phyloP scores from a whole-genome alignment of 2,329 filamentous ascomycete species.

The Colletotrichum limetticola region DNA sequence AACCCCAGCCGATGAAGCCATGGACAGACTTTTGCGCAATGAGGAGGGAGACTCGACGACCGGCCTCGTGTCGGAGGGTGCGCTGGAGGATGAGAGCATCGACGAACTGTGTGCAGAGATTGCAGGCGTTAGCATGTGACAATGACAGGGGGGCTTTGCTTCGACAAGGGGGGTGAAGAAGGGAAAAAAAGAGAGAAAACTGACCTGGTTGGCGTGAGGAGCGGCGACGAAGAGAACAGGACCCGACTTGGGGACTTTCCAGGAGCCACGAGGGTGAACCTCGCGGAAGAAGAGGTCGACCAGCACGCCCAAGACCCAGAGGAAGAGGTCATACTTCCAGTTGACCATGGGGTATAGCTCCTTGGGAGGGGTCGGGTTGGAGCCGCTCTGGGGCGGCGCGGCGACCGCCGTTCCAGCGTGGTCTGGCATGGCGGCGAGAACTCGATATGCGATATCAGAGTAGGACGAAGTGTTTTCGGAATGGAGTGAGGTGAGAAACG shows the following conservation, averaged over 20 bases:
- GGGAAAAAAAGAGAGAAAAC: constrained; percentile 38
- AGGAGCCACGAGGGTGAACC: constrained; percentile 92
- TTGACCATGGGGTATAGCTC: constrained; percentile 76
- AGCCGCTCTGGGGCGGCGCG: constrained; percentile 40
- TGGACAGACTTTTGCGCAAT: constrained; percentile 97
- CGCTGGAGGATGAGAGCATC: constrained; percentile 95
- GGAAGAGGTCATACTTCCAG: constrained; percentile 81
- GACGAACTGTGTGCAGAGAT: constrained; percentile 74
- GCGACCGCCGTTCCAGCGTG: constrained; percentile 32
- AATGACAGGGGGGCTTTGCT: constrained; percentile 18
- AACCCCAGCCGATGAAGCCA: constrained; percentile 90
- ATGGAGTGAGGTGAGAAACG: not conserved
- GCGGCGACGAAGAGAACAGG: constrained; percentile 96
- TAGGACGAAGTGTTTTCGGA: not conserved
- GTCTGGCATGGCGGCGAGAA: constrained; percentile 18
- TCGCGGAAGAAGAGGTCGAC: constrained; percentile 98
- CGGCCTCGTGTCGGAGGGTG: constrained; percentile 85
- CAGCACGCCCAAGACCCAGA: constrained; percentile 83
- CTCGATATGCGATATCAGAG: not conserved
- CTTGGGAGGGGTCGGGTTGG: constrained; percentile 49
- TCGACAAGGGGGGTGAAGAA: constrained; percentile 3
- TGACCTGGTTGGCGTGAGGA: constrained; percentile 93
- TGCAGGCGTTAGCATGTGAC: constrained; percentile 31
- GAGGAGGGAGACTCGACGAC: constrained; percentile 89
- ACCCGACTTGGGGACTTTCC: constrained; percentile 90